phyloP scores from a whole-genome alignment of 2,329 filamentous ascomycete genomes.

The Talaromyces piceae region DNA sequence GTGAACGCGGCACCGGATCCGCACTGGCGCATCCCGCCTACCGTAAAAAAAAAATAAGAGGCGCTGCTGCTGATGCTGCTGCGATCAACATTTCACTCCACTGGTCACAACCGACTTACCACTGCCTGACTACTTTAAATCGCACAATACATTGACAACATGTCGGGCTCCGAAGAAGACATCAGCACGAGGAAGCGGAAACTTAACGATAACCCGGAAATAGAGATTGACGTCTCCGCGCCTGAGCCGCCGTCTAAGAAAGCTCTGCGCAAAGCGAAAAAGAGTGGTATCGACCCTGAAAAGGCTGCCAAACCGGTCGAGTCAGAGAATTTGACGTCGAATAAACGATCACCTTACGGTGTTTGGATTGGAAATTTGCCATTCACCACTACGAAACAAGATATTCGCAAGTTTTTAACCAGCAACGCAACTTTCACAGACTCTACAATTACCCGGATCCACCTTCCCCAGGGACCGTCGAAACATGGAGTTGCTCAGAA shows the following conservation, averaged over 20 bases:
- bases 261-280: slow-evolving; percentile 81
- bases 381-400: slow-evolving; percentile 68
- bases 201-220: slow-evolving; percentile 49
- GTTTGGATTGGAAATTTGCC: slow-evolving; percentile 95
- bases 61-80: not conserved
- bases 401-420: slow-evolving; percentile 73
- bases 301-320: slow-evolving; percentile 25
- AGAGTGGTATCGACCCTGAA: slow-evolving; percentile 35
- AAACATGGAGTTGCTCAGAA: slow-evolving; percentile 57
- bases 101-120: not conserved
- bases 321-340: slow-evolving; percentile 16
- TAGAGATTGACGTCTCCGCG: slow-evolving; percentile 82
- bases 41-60: no score
- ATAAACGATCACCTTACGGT: slow-evolving; percentile 64
- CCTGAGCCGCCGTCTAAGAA: slow-evolving; percentile 95
- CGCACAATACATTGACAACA: slow-evolving; percentile 12
- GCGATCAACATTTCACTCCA: not conserved
- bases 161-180: slow-evolving; percentile 17
- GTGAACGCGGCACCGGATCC: slow-evolving; percentile 1
- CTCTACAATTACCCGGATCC: slow-evolving; percentile 72
- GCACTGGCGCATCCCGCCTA: slow-evolving; percentile 5
- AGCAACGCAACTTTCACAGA: slow-evolving; percentile 59
- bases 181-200: slow-evolving; percentile 62
- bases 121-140: not conserved
- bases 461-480: slow-evolving; percentile 59